Base-by-base conservation (phyloP, 2,329 filamentous ascomycete genomes). In the Fusarium annulatum region DNA sequence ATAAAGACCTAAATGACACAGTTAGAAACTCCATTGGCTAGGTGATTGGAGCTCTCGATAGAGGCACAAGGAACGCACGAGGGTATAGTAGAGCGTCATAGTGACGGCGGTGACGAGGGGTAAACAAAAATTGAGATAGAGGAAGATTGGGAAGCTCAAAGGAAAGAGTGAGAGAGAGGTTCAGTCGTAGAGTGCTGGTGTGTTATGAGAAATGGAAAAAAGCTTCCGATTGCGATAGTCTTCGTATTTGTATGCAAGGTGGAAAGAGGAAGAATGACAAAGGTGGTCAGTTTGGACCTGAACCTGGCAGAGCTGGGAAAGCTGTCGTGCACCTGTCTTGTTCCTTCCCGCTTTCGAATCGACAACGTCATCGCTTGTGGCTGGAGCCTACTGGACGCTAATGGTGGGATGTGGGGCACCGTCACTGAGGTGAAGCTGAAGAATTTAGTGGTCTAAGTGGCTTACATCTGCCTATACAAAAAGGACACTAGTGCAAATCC, bases 1-100 rank as follows among this genome's bases (percentile, higher is more conserved):
- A 93, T 83, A 85, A 97, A 97, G 79, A 96, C 94, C 94, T 96
- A 74, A 55, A 53, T 9, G 74, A 81, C 69, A 83, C 23, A 51
- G 65, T 76, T 53, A 78, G 71, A 43, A 21, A 60, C 36, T 43
- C 30, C 33, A 34, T 61, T 28, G 30, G 7, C 10, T 14, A 48
- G 12, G 56, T 28, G 26, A 52, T 49, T 56, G 65, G 34, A 49
- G 55, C 34, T 65, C 36, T 39, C 36, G 10, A 28, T 60, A 19
- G 30, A n/a, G 39, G 48, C 23, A 14, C 55, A 30, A n/a, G 49
- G 23, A 43, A 79, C 85, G 60, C 81, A 88, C 87, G 71, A 89
- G 82, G 67, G 84, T 87, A 82, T 88, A 88, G 84, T 89, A 88
- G 80, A 89, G 87, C 81, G 87, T 89, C 87, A 89, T 89, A 61